Evolutionary conservation across 495 filamentous ascomycete genomes (phyloP), one percentile per base, ranked within the genome.

Genomic region (Penicillium egyptiacum): DNA sequence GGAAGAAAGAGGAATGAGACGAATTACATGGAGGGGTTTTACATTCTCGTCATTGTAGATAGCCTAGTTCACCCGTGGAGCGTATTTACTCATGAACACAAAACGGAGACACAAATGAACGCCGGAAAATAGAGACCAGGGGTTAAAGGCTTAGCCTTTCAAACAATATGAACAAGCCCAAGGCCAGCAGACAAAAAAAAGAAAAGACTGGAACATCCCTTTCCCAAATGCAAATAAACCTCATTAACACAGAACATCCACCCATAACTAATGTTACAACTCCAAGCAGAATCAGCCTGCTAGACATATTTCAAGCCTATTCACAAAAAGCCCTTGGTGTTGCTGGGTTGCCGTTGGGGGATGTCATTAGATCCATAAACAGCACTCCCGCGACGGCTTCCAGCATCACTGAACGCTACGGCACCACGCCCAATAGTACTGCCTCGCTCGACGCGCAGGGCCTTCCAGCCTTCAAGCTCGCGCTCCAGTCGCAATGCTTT

Each of bases 381-480:
- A 47, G 60, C 69, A 67, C 75, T 78, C 35, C 73, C 76, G 17
- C 65, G 60, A 43, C 73, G 70, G 54, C 72, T 77, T 40, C 72
- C 75, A 42, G 64, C 51, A 45, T 80, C 76, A 44, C 74, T 78
- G 55, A 79, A 61, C 19, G 66, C 52, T 35, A 71, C 64, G 41
- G 66, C 60, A 3, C 57, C 33, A 31, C 76, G 69, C 30, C 66
- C 70, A 30, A 79, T 60, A 14, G 65, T 66, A 48, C 67, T 74
- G 22, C 71, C 72, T 49, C 78, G 80, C 66, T 93, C 89, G 60
- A 86, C 75, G 42, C 90, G 79, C 33, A 92, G 69, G 12, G 79
- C 83, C 65, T 92, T 96, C 86, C 88, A 91, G 2, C 85, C 86
- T 59, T 96, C 93, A 9, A 97, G 69, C 73, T 98, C 94, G 22